These are phyloP conservation scores for Apophysomyces sp. DNA, from an alignment of 371 early-diverging fungal genomes.

Conservation along the genomic window DNA sequence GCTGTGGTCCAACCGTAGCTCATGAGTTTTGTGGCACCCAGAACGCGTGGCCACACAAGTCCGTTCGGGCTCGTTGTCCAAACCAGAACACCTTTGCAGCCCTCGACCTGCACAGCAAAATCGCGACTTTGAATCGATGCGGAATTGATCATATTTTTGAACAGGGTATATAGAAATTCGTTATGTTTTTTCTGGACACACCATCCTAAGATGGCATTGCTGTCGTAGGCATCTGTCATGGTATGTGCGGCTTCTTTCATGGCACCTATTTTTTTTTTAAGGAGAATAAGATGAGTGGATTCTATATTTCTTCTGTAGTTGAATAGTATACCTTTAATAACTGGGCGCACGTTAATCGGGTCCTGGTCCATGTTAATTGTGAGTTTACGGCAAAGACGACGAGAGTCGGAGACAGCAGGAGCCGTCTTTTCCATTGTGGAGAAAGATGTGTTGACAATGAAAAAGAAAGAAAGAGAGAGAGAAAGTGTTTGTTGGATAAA, in stretches of 20 bases:
- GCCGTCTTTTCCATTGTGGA: constrained; percentile 1
- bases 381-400: constrained; percentile 33
- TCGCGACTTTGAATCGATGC: constrained; percentile 40
- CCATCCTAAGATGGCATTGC: constrained; percentile 22
- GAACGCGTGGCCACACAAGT: constrained; percentile 25
- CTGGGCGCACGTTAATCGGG: constrained; percentile 37
- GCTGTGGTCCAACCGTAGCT: constrained; percentile 35
- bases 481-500: neutral
- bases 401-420: constrained; percentile 3
- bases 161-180: constrained; percentile 26
- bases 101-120: constrained; percentile 46
- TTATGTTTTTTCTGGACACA: constrained; percentile 22
- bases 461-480: neutral
- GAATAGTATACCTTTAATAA: constrained; percentile 36
- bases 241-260: constrained; percentile 48
- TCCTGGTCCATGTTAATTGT: constrained; percentile 32
- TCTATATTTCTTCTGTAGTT: neutral
- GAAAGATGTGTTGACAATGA: neutral
- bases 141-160: constrained; percentile 36
- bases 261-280: constrained; percentile 38
- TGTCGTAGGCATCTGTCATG: constrained; percentile 31
- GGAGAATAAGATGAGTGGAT: no score
- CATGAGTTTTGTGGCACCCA: constrained; percentile 29
- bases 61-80: constrained; percentile 36
- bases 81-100: constrained; percentile 46